Evolutionary conservation across 768 basidiomycete species (phyloP), one percentile per base, ranked within the genome.

Genomic region (Tephrocybe rancida): DNA sequence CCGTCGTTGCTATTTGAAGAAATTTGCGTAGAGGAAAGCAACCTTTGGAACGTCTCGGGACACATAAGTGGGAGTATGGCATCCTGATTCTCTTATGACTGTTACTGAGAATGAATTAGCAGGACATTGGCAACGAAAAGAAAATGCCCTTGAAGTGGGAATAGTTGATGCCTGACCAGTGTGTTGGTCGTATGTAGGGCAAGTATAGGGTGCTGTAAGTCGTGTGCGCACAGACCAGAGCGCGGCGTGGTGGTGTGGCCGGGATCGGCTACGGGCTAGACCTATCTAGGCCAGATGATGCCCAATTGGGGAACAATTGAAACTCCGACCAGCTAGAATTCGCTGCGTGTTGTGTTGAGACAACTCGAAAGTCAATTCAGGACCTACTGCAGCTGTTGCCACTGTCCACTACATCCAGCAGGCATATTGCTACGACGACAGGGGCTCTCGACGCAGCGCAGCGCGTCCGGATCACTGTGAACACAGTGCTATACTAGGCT

Each of bases 301-400:
- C 65, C 67, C 60, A 57, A 67, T 63, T 68, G 44, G 66, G 67
- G 60, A 67, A 49, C 30, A 19, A 54, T 71, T 72, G 46, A 56
- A 69, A 61, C 67, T 68, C 71, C 68, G 61, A 57, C 56, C 29
- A 39, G 39, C 34, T n/a, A 50, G 58, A 44, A 48, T 43, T 34
- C 44, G 44, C 21, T 10, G 47, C 42, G 27, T 27, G 38, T 14
- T 25, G 19, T 49, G 49, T 54, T 55, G 51, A 44, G 48, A 29
- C 44, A 13, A 48, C 13, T 35, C 37, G 34, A 48, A 43, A 52
- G 44, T 48, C 29, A 42, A 43, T 56, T 52, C 45, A 59, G 58
- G 47, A 57, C 57, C 49, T 30, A 52, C 52, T 26, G 38, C 22
- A 24, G 21, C 47, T 45, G 21, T 55, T 34, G 39, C 41, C 30